phyloP scores from a whole-genome alignment of 768 basidiomycete species.

The Aureoboletus auriporus region DNA sequence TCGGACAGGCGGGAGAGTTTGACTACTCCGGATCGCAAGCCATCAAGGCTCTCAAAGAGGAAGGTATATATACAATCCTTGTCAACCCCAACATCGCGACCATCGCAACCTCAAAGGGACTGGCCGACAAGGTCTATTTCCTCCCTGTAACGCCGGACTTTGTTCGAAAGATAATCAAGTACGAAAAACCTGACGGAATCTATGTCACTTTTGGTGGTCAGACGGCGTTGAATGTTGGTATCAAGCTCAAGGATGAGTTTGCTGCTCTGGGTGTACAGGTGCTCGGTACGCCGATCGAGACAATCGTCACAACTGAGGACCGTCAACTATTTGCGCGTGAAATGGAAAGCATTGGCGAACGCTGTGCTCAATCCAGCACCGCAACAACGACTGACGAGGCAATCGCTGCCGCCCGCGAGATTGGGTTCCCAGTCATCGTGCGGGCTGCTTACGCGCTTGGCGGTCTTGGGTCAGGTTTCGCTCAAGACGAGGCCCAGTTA shows the following conservation, averaged over 20 bases:
- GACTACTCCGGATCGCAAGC: conserved; percentile 99
- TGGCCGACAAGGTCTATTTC: conserved; percentile 99
- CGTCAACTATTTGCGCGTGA: conserved; percentile 89
- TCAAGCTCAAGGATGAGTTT: conserved; percentile 98
- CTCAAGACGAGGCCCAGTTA: conserved; percentile 89
- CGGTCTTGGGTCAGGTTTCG: conserved; percentile 93
- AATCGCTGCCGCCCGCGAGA: conserved; percentile 70
- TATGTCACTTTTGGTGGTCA: conserved; percentile 99
- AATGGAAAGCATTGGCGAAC: conserved; percentile 95
- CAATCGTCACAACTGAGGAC: conserved; percentile 96
- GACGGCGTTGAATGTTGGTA: conserved; percentile 93
- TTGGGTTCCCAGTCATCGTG: conserved; percentile 95
- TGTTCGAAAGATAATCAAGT: conserved; percentile 96
- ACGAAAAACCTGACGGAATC: conserved; percentile 98
- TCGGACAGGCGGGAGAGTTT: conserved; percentile 99
- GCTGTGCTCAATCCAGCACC: conserved; percentile 85
- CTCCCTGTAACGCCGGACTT: conserved; percentile 97
- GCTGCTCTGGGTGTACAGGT: conserved; percentile 85
- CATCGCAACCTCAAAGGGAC: conserved; percentile 93
- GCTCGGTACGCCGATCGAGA: conserved; percentile 94
- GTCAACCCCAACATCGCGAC: conserved; percentile 99
- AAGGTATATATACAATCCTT: conserved; percentile 98
- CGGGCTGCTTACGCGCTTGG: conserved; percentile 96
- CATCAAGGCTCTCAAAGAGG: conserved; percentile 98
- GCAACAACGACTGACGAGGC: conserved; percentile 89